Evolutionary conservation across 805 yeast species (phyloP), one percentile per base, ranked within the genome.

Genomic region (Sugiyamaella valdiviana): DNA sequence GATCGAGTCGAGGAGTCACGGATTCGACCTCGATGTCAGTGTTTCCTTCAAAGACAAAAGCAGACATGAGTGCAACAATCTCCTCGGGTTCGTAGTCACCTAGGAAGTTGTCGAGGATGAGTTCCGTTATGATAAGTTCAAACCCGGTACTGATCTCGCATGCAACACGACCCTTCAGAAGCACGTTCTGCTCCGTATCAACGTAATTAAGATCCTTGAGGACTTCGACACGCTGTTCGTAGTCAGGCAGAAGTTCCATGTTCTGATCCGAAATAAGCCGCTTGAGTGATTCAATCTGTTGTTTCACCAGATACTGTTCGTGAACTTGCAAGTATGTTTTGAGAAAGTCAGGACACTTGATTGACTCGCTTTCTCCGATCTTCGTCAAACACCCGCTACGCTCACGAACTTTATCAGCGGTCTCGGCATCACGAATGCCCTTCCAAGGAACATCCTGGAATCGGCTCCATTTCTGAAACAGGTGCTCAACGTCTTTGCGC

Each of bases 51-150:
- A 86, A 93, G 1, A 93, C 95, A 69, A 93, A 93, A 35, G 85
- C 87, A 0, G 97, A 88, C 26, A 93, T 67, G 43, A 93, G 71
- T 0, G 98, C 98, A n/a, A 90, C 97, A 53, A 93, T 89, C 65
- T 93, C 99, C 61, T 89, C 96, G 0, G 97, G 89, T 54, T 90
- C 95, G 62, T 85, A 90, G 50, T 88, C 95, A 24, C 91, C 95
- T 53, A 93, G 70, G 70, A 91, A 89, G 66, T 93, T 93, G 60
- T 91, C 95, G 57, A 93, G 73, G 15, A 93, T 79, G 47, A 93
- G 73, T 65, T 93, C 99, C 0, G 99, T 91, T 9, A 93, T 64
- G 2, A 85, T 83, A 48, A 90, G 72, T 65, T 93, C 99, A 79
- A 90, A 88, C 0, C 98, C 98, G 21, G 88, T 56, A 41, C 65